Percentiles rank a stretch among this genome's conserved stretches.
These are phyloP conservation scores for Pythium insidiosum DNA, from an alignment of 352 stramenopile genomes.

Conservation along the genomic window DNA sequence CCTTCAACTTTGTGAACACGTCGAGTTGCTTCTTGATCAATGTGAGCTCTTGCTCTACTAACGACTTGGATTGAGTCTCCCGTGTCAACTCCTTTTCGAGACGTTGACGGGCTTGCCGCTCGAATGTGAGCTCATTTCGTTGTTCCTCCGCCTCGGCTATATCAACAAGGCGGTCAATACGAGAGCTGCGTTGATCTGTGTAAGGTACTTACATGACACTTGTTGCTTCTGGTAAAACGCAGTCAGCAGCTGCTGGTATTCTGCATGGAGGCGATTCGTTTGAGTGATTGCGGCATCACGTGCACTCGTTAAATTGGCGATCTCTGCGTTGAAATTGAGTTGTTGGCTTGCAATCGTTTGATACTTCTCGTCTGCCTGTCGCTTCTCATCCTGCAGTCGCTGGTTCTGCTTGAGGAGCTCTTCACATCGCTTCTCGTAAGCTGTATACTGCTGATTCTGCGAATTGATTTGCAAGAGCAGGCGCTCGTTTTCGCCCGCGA, in stretches of 20 bases:
- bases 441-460: conserved; percentile 65
- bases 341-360: conserved; percentile 44
- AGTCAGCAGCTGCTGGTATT: conserved; percentile 66
- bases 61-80: conserved; percentile 40
- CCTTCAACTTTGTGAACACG: conserved; percentile 47
- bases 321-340: conserved; percentile 38
- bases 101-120: conserved; percentile 44
- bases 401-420: conserved; percentile 53
- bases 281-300: conserved; percentile 63
- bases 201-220: conserved; percentile 25
- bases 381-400: conserved; percentile 60
- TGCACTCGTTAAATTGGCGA: conserved; percentile 47
- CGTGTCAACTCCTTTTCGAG: conserved; percentile 54
- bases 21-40: conserved; percentile 70
- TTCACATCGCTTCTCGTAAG: conserved; percentile 66
- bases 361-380: conserved; percentile 47
- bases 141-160: conserved; percentile 41
- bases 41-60: conserved; percentile 60
- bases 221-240: conserved; percentile 77
- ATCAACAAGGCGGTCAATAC: not conserved
- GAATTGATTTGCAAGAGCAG: conserved; percentile 69
- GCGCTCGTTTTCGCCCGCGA: conserved; percentile 65
- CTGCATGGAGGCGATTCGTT: conserved; percentile 56
- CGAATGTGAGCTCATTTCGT: conserved; percentile 47
- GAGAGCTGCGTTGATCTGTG: too few relatives aligned